Conservation (phyloP, 352 stramenopile genomes). For the Globisporangium yorkense region DNA sequence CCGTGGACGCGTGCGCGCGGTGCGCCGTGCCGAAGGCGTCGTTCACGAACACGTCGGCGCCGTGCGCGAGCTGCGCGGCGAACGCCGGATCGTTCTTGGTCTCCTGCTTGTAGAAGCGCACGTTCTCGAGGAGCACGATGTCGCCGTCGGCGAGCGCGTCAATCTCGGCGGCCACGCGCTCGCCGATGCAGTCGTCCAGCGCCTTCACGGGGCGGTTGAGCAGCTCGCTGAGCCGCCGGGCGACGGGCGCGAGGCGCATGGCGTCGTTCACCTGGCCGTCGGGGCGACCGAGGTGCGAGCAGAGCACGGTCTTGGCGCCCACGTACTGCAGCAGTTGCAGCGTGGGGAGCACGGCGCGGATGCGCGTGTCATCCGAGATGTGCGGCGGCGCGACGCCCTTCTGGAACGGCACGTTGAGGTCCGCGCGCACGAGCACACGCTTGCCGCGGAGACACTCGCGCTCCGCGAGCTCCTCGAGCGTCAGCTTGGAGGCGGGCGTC, state of each 20-base stretch:
- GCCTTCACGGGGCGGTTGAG: constrained; percentile 91
- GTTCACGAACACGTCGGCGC: constrained; percentile 96
- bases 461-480: constrained; percentile 54
- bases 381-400: constrained; percentile 82
- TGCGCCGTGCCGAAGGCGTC: constrained; percentile 98
- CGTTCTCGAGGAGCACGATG: constrained; percentile 91
- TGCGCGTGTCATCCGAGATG: constrained; percentile 97
- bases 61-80: constrained; percentile 91
- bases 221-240: constrained; percentile 90
- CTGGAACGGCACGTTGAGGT: constrained; percentile 99
- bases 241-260: constrained; percentile 90
- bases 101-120: constrained; percentile 98
- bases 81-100: constrained; percentile 95
- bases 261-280: constrained; percentile 86
- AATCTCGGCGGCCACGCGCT: constrained; percentile 83
- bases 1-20: constrained; percentile 96
- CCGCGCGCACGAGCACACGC: constrained; percentile 96
- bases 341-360: constrained; percentile 93
- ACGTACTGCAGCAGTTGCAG: constrained; percentile 90
- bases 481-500: constrained; percentile 36
- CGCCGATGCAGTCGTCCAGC: constrained; percentile 94
- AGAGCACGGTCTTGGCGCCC: constrained; percentile 93
- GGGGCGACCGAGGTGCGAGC: constrained; percentile 96
- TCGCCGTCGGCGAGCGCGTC: constrained; percentile 85
- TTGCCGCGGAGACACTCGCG: constrained; percentile 88